These are phyloP conservation scores for Pseudogymnoascus sp. DNA, from an alignment of 2,329 filamentous ascomycete genomes.

Conservation along the genomic window DNA sequence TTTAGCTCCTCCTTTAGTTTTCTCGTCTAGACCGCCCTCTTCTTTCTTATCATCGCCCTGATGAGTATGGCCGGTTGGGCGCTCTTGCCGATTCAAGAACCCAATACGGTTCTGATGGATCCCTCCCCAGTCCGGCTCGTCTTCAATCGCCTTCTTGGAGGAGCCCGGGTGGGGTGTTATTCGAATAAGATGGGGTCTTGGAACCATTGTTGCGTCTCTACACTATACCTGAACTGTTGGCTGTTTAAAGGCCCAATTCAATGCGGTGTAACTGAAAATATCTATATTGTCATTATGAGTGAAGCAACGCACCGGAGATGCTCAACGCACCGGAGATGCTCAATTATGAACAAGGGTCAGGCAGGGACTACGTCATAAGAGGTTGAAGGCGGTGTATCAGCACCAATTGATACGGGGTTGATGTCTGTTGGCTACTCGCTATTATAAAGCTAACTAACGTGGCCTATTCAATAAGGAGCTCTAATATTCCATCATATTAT, in stretches of 20 bases:
- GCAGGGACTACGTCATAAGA: background rate
- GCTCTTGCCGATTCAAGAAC: constrained; percentile 29
- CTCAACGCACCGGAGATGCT: background rate
- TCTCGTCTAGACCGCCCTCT: constrained; percentile 8
- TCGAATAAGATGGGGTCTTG: background rate
- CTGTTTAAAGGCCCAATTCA: background rate
- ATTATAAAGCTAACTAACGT: background rate
- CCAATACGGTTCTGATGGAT: constrained; percentile 34
- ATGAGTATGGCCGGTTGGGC: constrained; percentile 32
- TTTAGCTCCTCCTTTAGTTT: constrained; percentile 15
- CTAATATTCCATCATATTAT: background rate
- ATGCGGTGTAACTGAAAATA: background rate
- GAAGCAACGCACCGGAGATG: background rate
- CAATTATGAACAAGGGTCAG: background rate
- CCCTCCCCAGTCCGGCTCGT: constrained; percentile 35
- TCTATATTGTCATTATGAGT: background rate
- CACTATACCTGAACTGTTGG: background rate
- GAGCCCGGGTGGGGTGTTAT: constrained; percentile 32
- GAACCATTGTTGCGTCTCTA: background rate
- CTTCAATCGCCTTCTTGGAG: constrained; percentile 30
- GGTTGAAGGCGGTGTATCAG: background rate
- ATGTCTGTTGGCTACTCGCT: background rate
- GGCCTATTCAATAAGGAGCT: background rate
- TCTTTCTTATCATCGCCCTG: constrained; percentile 21
- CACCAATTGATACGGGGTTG: background rate